A percentile compares a stretch with the other conserved stretches of the same genome.
Evolutionary conservation across 768 basidiomycete species (phyloP).

Genomic region (Pleurotus tuoliensis): DNA sequence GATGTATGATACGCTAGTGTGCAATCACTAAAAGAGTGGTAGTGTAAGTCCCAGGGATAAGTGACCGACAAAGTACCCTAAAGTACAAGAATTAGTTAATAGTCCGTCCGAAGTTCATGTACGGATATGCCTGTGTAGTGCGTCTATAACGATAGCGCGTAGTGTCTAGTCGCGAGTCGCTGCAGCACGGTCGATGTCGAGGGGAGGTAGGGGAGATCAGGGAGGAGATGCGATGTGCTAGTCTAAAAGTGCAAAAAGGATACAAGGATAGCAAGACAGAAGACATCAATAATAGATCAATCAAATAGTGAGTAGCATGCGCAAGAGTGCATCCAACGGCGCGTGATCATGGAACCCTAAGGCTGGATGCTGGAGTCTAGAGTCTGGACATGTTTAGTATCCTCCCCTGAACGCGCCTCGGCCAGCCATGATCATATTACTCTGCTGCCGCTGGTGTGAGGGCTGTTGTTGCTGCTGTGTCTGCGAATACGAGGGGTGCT

Average conservation of each 20-base stretch:
- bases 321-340: background rate
- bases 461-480: conserved; percentile 14
- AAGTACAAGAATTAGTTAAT: background rate
- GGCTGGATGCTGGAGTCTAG: background rate
- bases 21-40: background rate
- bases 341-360: background rate
- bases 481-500: conserved; percentile 25
- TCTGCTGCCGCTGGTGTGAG: conserved; percentile 18
- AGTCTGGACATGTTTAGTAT: conserved; percentile 11
- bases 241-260: background rate
- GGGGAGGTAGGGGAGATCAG: too few relatives aligned
- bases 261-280: conserved; percentile 6
- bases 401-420: conserved; percentile 35
- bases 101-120: background rate
- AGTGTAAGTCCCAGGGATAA: background rate
- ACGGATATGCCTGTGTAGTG: too few relatives aligned
- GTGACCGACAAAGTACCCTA: conserved; percentile 4
- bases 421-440: conserved; percentile 33
- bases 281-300: conserved; percentile 5
- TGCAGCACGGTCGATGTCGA: too few relatives aligned
- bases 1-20: background rate
- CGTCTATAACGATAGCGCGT: too few relatives aligned
- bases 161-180: too few relatives aligned
- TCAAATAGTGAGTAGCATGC: background rate
- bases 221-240: too few relatives aligned